Conservation (phyloP, 1,139 yeast genomes). For the Candida sojae region DNA sequence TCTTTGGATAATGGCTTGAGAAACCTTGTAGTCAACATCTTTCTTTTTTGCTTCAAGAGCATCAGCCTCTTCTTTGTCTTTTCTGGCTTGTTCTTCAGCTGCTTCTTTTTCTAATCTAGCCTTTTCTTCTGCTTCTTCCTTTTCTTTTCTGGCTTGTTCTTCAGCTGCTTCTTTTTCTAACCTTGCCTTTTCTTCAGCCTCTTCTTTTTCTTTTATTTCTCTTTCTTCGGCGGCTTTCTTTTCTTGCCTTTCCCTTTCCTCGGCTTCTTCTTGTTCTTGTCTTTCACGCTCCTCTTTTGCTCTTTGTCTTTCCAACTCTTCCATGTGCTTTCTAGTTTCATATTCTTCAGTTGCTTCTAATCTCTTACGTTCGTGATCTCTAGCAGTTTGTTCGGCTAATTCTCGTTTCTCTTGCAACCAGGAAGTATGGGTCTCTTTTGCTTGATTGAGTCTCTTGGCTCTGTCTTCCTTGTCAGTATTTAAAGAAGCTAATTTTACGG, state of each 20-base stretch:
- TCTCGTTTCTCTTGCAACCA: constrained; percentile 50
- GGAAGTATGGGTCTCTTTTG: constrained; percentile 36
- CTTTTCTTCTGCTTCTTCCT: constrained; percentile 21
- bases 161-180: constrained; percentile 27
- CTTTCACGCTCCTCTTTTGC: constrained; percentile 36
- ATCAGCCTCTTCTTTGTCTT: constrained; percentile 11
- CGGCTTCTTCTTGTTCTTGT: constrained; percentile 30
- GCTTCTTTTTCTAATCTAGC: constrained; percentile 18
- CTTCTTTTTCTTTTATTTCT: constrained; percentile 31
- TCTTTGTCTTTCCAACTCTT: constrained; percentile 46
- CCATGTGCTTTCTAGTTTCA: constrained; percentile 46
- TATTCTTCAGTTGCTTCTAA: constrained; percentile 50
- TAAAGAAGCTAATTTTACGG: constrained; percentile 43
- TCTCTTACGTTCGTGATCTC: constrained; percentile 48
- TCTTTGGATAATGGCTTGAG: constrained; percentile 25
- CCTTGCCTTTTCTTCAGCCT: constrained; percentile 40
- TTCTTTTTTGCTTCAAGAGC: constrained; percentile 17
- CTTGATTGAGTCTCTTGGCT: constrained; percentile 39
- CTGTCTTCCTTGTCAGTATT: constrained; percentile 42
- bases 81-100: constrained; percentile 15
- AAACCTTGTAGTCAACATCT: constrained; percentile 31
- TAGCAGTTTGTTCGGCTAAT: constrained; percentile 39
- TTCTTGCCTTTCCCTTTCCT: constrained; percentile 29
- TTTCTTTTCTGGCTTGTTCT: constrained; percentile 20
- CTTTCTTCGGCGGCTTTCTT: constrained; percentile 33